These are phyloP conservation scores for Spergularia azorica DNA, from an alignment of 179 eudicot species.

Conservation along the genomic window DNA sequence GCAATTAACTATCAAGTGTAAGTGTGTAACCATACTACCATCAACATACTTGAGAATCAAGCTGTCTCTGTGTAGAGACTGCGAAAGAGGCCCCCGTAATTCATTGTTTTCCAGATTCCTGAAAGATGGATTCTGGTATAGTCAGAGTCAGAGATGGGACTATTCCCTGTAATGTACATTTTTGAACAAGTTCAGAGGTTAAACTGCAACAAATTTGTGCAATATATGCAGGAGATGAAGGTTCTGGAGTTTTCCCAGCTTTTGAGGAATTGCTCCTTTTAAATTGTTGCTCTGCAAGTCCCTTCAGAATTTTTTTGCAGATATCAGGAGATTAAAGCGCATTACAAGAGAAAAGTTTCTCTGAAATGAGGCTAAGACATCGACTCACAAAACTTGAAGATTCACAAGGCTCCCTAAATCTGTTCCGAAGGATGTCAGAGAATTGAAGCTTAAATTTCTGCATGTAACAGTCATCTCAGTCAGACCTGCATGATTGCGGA, in stretches of 20 bases:
- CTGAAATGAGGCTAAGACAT: not conserved
- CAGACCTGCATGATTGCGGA: not conserved
- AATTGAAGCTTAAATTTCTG: constrained; percentile 80
- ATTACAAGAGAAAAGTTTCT: not conserved
- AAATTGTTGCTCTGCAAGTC: constrained; percentile 69
- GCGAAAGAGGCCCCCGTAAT: constrained; percentile 68
- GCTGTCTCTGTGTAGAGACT: constrained; percentile 54
- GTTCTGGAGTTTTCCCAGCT: constrained; percentile 55
- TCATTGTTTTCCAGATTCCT: constrained; percentile 76
- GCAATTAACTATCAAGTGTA: not conserved
- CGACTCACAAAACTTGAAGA: constrained; percentile 67
- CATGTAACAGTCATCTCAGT: constrained; percentile 14
- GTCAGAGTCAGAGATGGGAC: no score
- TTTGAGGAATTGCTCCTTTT: constrained; percentile 58
- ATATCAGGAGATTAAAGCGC: not conserved
- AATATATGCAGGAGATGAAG: constrained; percentile 52
- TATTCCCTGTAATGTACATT: no score
- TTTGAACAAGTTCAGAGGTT: no score
- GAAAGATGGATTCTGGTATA: constrained; percentile 13
- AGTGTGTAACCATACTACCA: no score
- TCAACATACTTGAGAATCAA: constrained; percentile 55
- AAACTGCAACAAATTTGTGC: no score
- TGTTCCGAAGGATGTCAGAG: constrained; percentile 66
- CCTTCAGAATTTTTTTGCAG: constrained; percentile 36
- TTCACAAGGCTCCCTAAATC: constrained; percentile 53